phyloP scores from a whole-genome alignment of 176 grass and related monocot species.

The Bromus sterilis region DNA sequence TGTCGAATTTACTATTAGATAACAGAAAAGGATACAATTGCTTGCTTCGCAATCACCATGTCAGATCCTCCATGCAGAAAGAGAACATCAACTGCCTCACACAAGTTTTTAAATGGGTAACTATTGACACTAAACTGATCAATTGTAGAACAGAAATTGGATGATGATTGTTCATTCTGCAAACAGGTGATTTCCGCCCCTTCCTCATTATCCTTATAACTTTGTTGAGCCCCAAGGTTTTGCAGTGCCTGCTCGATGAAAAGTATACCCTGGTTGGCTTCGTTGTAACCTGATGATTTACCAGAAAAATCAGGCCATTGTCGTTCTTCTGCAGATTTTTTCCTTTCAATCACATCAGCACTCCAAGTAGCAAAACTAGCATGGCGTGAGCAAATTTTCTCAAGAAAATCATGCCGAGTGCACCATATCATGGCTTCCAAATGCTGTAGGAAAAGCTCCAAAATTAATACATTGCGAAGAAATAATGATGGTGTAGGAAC shows the following conservation, averaged over 20 bases:
- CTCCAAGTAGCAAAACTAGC: constrained; percentile 49
- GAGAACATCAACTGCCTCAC: constrained; percentile 66
- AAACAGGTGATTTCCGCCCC: constrained; percentile 56
- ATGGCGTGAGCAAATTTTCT: constrained; percentile 42
- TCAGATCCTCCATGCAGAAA: constrained; percentile 81
- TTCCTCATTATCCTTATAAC: constrained; percentile 19
- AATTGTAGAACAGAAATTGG: constrained; percentile 49
- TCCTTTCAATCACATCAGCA: constrained; percentile 59
- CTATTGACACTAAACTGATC: constrained; percentile 37
- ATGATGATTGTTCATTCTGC: constrained; percentile 54
- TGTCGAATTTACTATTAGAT: constrained; percentile 2
- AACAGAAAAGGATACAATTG: constrained; percentile 79
- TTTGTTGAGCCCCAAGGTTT: constrained; percentile 67
- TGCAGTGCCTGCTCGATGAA: constrained; percentile 91
- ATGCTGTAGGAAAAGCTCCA: constrained; percentile 56
- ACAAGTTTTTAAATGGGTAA: constrained; percentile 79
- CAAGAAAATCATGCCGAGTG: constrained; percentile 64
- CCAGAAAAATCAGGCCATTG: constrained; percentile 61
- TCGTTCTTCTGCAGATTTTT: constrained; percentile 34
- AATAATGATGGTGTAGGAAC: constrained; percentile 13
- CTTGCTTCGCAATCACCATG: constrained; percentile 85
- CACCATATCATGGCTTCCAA: constrained; percentile 97
- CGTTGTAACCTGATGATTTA: constrained; percentile 20
- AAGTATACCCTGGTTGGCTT: constrained; percentile 36
- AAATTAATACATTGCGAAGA: constrained; percentile 16